Evolutionary conservation across 2,329 filamentous ascomycete species (phyloP), one percentile per base, ranked within the genome.

Genomic region (Aotearoamyces nothofagi): DNA sequence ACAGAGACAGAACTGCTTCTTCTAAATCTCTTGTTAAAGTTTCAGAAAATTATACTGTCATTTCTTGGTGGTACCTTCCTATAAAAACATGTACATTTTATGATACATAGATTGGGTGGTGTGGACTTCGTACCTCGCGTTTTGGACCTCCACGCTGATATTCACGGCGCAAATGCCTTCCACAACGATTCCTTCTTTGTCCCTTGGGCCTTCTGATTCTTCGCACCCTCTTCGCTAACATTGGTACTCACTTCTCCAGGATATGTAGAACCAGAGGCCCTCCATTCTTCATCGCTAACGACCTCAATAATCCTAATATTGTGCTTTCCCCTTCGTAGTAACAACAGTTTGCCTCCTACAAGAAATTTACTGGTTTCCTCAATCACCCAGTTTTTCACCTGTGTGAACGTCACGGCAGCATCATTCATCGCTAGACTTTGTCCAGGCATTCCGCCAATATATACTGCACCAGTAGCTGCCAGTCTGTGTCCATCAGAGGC

Each of bases 281-380:
- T 42, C 58, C 64, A 74, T 34, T 61, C 61, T 26, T 66, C 55
- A 42, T 77, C 66, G 35, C 51, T 54, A 16, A 77, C 54, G 36
- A 77, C 56, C 49, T 74, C 57, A 29, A 77, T 57, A 38, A 75
- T 60, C 25, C 69, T 64, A 25, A 77, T 50, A 36, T 74, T 70
- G 50, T 72, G 63, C 54, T 73, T 75, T 39, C 70, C 70, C 44
- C 63, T 69, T 38, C 72, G 66, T 30, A 77, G 53, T 39, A 77
- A 61, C 37, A 77, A 53, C 26, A 75, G 39, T 37, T 62, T 58
- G 8, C 34, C 66, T 35, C 73, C 66, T 11, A 81, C 63, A 31
- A 78, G 54, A 42, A 63, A 78, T 31, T 69, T 65, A 33, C 58
- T 44, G 1, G 70, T 74, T 30, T 76, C 66, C 14, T 58, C 51